These are phyloP conservation scores for Colletotrichum eleusines DNA, from an alignment of 2,329 filamentous ascomycete genomes.

Conservation along the genomic window DNA sequence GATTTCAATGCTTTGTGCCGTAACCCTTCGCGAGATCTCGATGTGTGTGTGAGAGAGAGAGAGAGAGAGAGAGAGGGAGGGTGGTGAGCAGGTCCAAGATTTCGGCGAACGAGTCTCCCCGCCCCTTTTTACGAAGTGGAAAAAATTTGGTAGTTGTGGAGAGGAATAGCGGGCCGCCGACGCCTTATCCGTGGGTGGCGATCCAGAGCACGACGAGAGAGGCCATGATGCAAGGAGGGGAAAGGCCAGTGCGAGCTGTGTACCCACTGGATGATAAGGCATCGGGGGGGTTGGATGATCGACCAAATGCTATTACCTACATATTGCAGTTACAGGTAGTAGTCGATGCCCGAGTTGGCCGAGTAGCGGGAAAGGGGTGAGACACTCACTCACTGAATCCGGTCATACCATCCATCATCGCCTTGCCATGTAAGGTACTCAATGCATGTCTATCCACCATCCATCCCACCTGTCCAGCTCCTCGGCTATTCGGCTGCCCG, in stretches of 20 bases:
- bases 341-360: not conserved
- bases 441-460: not conserved
- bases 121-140: slow-evolving; percentile 1
- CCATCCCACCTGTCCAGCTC: not conserved
- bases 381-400: slow-evolving; percentile 1
- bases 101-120: not conserved
- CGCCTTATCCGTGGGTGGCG: slow-evolving; percentile 12
- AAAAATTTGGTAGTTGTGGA: slow-evolving; percentile 23
- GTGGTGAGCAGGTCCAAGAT: slow-evolving; percentile 9
- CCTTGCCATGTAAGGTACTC: not conserved
- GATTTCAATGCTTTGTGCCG: slow-evolving; percentile 18
- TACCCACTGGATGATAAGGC: not conserved
- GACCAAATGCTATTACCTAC: not conserved
- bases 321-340: too few relatives aligned
- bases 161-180: slow-evolving; percentile 23
- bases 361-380: not conserved
- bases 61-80: not conserved
- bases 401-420: not conserved
- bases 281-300: not conserved
- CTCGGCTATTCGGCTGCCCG: too few relatives aligned
- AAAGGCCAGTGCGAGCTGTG: slow-evolving; percentile 7
- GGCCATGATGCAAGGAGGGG: slow-evolving; percentile 8
- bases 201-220: not conserved
- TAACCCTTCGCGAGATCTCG: slow-evolving; percentile 4
- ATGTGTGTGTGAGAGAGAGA: not conserved